Evolutionary conservation across 2,329 filamentous ascomycete genomes (phyloP), one percentile per base, ranked within the genome.

Genomic region (Fusarium fujikuroi): DNA sequence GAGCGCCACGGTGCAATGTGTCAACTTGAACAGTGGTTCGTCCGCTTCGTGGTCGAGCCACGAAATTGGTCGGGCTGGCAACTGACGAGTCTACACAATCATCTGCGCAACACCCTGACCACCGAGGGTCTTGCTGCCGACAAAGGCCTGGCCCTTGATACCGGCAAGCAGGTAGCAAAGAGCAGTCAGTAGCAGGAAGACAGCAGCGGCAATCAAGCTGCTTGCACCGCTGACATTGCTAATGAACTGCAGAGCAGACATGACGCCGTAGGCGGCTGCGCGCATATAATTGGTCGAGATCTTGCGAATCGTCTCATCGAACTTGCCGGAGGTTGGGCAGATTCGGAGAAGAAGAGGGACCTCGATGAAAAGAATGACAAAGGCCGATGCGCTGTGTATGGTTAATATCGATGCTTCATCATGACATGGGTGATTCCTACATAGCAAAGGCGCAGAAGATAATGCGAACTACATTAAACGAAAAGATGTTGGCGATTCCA

Each of bases 251-350:
- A 97, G 83, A 57, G 92, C 80, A 77, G 90, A 93, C 93, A 98
- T 95, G 81, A 90, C 84, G 65, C 85, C 84, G 84, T 99, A 99
- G 80, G 97, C 92, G 65, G 87, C 92, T 25, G 95, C 95, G 84
- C 96, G 95, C 92, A 96, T 97, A 86, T 95, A 98, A 87, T 98
- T 98, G 67, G 95, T 97, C 73, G 94, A 94, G 86, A 99, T 93
- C 79, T 90, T 92, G 83, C 95, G 95, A 83, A 99, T 95, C 81
- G 95, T 92, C 75, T 85, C 86, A 83, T 99, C 96, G 85, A 99
- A 99, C 74, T 89, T 91, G 73, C 92, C 84, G 19, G 95, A 98
- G 10, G 96, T 99, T 66, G 96, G 96, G 86, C 96, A 99, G 85
- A 99, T 98, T 84, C 96, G 93, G 70, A 99, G 92, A 65, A 99